Evolutionary conservation across 352 stramenopile species (phyloP).

Genomic region (Pythium guiyangense): DNA sequence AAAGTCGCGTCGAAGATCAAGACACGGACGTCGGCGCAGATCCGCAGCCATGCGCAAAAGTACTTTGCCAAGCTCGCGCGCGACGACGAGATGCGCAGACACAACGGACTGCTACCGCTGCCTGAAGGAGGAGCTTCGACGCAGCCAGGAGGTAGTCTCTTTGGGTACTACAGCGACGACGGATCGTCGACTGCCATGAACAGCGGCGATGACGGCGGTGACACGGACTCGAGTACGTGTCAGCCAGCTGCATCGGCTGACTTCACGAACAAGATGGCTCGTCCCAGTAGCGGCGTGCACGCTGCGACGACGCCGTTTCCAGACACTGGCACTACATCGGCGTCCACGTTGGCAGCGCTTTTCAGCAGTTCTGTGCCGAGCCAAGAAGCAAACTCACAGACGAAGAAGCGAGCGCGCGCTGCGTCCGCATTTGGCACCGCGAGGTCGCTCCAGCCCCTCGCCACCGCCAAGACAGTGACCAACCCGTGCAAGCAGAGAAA

Average conservation of each 20-base stretch:
- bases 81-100: slow-evolving; percentile 64
- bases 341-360: slow-evolving; percentile 3
- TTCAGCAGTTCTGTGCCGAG: background rate
- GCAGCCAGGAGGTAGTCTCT: background rate
- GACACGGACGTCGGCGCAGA: too few relatives aligned
- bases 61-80: slow-evolving; percentile 78
- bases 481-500: slow-evolving; percentile 6
- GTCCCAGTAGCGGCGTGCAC: background rate
- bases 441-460: too few relatives aligned
- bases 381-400: too few relatives aligned
- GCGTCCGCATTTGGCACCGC: too few relatives aligned
- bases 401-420: too few relatives aligned
- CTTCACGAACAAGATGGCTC: too few relatives aligned
- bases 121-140: slow-evolving; percentile 19
- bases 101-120: slow-evolving; percentile 21
- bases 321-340: background rate
- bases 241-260: slow-evolving; percentile 1
- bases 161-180: slow-evolving; percentile 51
- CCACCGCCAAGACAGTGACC: too few relatives aligned
- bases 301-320: background rate
- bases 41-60: too few relatives aligned
- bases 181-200: slow-evolving; percentile 53
- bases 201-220: slow-evolving; percentile 44
- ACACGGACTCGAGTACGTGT: slow-evolving; percentile 21
- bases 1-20: too few relatives aligned